phyloP scores from a whole-genome alignment of 1,284 basidiomycete species.

The Ganoderma lucidum region DNA sequence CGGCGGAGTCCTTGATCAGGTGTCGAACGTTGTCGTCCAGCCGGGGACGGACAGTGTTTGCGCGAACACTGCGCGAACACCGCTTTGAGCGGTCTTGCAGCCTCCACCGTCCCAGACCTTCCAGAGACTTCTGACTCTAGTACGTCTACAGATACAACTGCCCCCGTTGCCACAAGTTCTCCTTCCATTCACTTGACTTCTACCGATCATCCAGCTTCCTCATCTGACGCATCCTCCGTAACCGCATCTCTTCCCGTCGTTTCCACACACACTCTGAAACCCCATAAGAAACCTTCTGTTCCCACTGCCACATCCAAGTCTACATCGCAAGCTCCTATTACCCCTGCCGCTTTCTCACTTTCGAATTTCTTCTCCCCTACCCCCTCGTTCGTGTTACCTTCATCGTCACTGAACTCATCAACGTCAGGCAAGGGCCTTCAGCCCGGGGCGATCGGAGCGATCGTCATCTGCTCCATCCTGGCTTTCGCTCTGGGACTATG shows the following conservation, averaged over 20 bases:
- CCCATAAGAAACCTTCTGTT: neutral
- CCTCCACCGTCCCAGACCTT: neutral
- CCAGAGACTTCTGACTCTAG: neutral
- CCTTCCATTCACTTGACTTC: neutral
- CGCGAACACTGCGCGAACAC: neutral
- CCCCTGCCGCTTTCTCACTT: neutral
- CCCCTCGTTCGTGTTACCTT: neutral
- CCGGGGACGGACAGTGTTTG: neutral
- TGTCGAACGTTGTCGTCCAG: neutral
- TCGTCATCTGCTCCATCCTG: neutral
- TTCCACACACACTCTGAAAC: neutral
- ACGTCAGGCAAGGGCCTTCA: neutral
- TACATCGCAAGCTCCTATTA: neutral
- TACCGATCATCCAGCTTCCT: neutral
- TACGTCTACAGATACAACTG: neutral
- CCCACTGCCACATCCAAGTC: neutral
- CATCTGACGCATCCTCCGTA: neutral
- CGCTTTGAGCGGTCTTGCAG: no score
- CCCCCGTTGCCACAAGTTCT: neutral
- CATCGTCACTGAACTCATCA: neutral
- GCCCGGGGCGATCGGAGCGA: neutral
- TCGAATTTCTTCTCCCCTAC: neutral
- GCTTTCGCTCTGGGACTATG: neutral
- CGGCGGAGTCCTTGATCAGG: neutral
- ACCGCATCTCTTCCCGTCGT: neutral